phyloP scores from a whole-genome alignment of 345 rosid species.

The Eucalyptus fibrosa region DNA sequence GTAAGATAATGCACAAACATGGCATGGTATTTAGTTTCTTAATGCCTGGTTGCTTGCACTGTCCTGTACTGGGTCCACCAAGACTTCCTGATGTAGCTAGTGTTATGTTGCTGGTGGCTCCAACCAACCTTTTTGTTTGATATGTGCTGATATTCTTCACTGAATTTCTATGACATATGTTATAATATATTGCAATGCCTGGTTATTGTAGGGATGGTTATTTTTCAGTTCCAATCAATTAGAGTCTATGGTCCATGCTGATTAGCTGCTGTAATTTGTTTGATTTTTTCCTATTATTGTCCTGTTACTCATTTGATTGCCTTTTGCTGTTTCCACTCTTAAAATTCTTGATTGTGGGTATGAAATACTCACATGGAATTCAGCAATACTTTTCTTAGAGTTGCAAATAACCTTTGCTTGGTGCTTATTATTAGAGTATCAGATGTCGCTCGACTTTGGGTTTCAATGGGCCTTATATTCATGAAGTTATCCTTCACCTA shows the following conservation, averaged over 20 bases:
- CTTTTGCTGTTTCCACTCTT: not conserved
- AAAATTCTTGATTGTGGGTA: not conserved
- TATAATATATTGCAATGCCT: not conserved
- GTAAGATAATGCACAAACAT: constrained; percentile 21
- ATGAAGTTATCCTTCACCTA: not conserved
- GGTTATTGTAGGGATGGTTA: not conserved
- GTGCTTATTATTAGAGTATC: not conserved
- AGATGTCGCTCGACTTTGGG: not conserved
- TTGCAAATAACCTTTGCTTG: not conserved
- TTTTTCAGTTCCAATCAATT: not conserved
- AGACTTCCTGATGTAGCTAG: not conserved
- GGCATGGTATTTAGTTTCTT: not conserved
- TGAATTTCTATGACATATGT: not conserved
- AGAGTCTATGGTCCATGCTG: not conserved
- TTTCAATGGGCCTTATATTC: not conserved
- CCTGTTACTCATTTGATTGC: not conserved
- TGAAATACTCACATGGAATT: not conserved
- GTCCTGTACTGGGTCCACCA: not conserved
- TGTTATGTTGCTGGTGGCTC: not conserved
- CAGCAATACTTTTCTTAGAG: not conserved
- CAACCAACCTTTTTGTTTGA: not conserved
- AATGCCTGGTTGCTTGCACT: not conserved
- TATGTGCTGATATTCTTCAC: not conserved
- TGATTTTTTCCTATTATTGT: not conserved
- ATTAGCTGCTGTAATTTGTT: not conserved